Base-by-base conservation (phyloP, 1,139 yeast genomes). In the Nakaseomyces delphensis region DNA sequence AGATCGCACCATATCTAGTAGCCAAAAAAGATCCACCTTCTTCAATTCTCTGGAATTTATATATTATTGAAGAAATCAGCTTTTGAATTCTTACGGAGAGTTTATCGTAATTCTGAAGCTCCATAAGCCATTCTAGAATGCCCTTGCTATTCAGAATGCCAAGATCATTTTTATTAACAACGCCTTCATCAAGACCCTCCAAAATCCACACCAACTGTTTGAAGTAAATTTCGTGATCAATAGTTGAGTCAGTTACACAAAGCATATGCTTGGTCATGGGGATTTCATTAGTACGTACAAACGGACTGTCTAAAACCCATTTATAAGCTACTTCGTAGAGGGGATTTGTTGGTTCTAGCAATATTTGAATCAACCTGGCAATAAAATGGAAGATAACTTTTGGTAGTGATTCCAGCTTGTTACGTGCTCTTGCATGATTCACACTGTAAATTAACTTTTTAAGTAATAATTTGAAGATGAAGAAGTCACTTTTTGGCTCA, bases 201-300 rank as follows among this genome's bases (percentile, higher is more conserved):
- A 84, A 57, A n/a, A 83, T 63, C 95, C 95, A 86, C 0, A 69
- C 57, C 3, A 81, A 51, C 50, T 83, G 83, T 42, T 70, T 73
- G 50, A 75, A 74, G 52, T 76, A 77, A 16, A 63, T 60, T n/a
- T 77, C 83, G 13, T 73, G 69, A 33, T 69, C 69, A 13, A 61
- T 62, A 16, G 47, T 54, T 15, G 62, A 63, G 3, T 61, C 62
- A 11, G 64, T 64, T 18, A 65, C 56, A 4, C 66, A 64, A 23
- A 66, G 64, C 21, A 83, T 70, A 3, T 71, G 62, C 33, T 68
- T 69, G 56, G 69, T 76, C 44, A 87, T 59, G 2, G 96, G 96
- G 25, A 87, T 60, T 31, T 83, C 91, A 45, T 66, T 67, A 0
- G 65, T 51, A 46, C 71, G 71, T 36, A 84, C 62, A 6, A 66